These are phyloP conservation scores for Penicillium sp. DNA, from an alignment of 2,329 filamentous ascomycete species.

Conservation along the genomic window DNA sequence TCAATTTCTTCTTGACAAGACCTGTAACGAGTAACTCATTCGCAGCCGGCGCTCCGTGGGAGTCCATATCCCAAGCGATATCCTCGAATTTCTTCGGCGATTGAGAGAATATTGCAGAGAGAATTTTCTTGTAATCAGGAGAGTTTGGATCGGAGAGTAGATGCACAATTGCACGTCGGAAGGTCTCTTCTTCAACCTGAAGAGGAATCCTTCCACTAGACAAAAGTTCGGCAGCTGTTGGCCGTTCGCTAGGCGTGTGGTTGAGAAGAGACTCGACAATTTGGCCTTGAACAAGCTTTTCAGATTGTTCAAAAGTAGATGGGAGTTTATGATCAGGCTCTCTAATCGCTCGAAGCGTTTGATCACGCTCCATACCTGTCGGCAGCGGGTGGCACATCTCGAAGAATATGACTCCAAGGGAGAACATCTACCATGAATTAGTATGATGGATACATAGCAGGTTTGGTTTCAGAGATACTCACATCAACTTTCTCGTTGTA, in stretches of 20 bases:
- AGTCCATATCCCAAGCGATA: slow-evolving; percentile 71
- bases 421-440: slow-evolving; percentile 70
- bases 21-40: slow-evolving; percentile 64
- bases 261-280: slow-evolving; percentile 79
- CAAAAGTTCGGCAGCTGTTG: slow-evolving; percentile 77
- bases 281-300: slow-evolving; percentile 67
- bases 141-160: slow-evolving; percentile 74
- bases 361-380: slow-evolving; percentile 63
- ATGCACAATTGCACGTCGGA: slow-evolving; percentile 76
- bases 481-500: slow-evolving; percentile 94
- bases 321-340: slow-evolving; percentile 69
- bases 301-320: slow-evolving; percentile 67
- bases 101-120: slow-evolving; percentile 78
- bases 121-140: slow-evolving; percentile 84
- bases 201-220: slow-evolving; percentile 84
- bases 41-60: slow-evolving; percentile 52
- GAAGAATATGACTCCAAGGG: slow-evolving; percentile 94
- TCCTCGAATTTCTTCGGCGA: slow-evolving; percentile 78
- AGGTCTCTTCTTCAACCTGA: slow-evolving; percentile 89
- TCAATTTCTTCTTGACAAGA: slow-evolving; percentile 71
- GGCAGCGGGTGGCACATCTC: slow-evolving; percentile 78
- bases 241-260: slow-evolving; percentile 78
- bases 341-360: slow-evolving; percentile 68
- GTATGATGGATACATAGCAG: not conserved
- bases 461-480: slow-evolving; percentile 35